Evolutionary conservation across 371 early-diverging fungal genomes (phyloP).

Genomic region (Mortierella sp.): DNA sequence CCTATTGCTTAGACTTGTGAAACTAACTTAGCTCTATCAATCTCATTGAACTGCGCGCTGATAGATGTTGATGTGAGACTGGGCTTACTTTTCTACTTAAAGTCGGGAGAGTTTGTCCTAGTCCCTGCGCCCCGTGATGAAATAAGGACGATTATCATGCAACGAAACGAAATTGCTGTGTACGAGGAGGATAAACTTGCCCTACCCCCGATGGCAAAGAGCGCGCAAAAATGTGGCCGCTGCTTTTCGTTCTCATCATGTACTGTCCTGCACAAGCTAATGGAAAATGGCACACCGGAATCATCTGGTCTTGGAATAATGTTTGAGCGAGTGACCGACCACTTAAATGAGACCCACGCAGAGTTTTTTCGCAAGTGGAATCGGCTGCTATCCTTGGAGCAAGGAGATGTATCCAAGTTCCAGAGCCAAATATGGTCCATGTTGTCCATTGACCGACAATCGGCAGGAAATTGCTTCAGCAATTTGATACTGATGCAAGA

Average conservation of each 20-base stretch:
- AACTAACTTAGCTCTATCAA: background rate
- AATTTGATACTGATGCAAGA: constrained; percentile 43
- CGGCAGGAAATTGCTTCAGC: constrained; percentile 64
- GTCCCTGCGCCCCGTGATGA: constrained; percentile 77
- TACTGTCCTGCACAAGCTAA: constrained; percentile 73
- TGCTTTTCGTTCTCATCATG: constrained; percentile 82
- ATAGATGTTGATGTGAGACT: constrained; percentile 71
- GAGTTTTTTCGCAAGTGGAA: constrained; percentile 88
- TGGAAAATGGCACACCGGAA: constrained; percentile 75
- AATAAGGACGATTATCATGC: constrained; percentile 76
- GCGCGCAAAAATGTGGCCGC: constrained; percentile 73
- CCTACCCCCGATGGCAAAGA: constrained; percentile 80
- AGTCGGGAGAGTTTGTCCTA: constrained; percentile 65
- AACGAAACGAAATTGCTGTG: constrained; percentile 81
- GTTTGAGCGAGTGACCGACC: constrained; percentile 73
- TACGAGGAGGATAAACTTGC: constrained; percentile 53
- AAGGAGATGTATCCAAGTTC: constrained; percentile 74
- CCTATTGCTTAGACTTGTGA: background rate
- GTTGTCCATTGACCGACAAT: constrained; percentile 65
- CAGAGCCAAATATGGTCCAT: constrained; percentile 89
- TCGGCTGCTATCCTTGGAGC: constrained; percentile 82
- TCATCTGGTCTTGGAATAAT: constrained; percentile 67
- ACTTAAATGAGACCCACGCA: constrained; percentile 69
- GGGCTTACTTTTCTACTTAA: constrained; percentile 86
- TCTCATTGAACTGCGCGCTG: too few species aligned